phyloP scores from a whole-genome alignment of 139 green algal genomes.

The Dunaliella primolecta region DNA sequence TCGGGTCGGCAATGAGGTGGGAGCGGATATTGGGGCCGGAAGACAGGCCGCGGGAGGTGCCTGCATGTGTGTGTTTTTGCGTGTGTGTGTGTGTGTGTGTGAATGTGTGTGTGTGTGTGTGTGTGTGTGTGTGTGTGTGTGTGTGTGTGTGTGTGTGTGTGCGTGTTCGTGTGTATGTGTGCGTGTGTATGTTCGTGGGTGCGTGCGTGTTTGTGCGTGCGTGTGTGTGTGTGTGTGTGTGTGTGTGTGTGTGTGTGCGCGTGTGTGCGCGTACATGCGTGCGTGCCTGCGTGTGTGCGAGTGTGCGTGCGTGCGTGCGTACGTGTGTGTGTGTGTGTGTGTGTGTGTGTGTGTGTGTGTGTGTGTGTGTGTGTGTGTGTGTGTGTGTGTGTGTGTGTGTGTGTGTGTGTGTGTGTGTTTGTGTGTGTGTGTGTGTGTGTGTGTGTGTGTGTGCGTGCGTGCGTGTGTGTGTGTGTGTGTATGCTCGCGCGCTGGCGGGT shows the following conservation, averaged over 20 bases:
- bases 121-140: neutral
- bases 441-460: neutral
- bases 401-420: neutral
- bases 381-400: neutral
- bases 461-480: neutral
- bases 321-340: neutral
- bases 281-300: no score
- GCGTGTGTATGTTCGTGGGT: no score
- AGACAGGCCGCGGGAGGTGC: neutral
- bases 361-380: neutral
- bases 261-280: no score
- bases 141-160: neutral
- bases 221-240: neutral
- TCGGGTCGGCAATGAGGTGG: neutral
- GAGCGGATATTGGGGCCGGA: neutral
- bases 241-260: neutral
- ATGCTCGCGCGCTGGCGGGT: neutral
- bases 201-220: no score
- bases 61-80: neutral
- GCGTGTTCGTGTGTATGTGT: neutral
- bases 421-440: neutral
- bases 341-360: neutral
- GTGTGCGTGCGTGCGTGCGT: no score
- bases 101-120: no score
- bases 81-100: neutral